phyloP scores from a whole-genome alignment of 345 rosid genomes.

The Brassica cretica region DNA sequence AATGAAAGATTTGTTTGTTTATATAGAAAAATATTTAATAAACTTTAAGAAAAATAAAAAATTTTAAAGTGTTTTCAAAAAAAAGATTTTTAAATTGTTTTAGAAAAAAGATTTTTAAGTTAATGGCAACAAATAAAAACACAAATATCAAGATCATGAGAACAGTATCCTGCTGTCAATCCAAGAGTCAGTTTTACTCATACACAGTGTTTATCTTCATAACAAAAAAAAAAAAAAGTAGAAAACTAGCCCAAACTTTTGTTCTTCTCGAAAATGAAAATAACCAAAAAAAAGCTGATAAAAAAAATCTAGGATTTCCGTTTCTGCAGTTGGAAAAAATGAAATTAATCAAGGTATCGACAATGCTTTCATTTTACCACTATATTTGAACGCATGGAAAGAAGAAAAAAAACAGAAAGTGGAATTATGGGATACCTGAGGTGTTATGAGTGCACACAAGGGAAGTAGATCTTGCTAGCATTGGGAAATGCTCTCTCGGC shows the following conservation, averaged over 20 bases:
- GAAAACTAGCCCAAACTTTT: neutral
- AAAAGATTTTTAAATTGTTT: too few species aligned
- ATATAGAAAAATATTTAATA: too few species aligned
- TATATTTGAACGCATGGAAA: neutral
- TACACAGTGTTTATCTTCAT: conserved; percentile 23
- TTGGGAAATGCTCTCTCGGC: conserved; percentile 27
- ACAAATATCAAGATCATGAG: conserved; percentile 20
- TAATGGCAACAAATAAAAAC: neutral
- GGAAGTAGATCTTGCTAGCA: conserved; percentile 12
- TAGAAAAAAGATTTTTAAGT: neutral
- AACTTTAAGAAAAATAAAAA: too few species aligned
- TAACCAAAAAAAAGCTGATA: conserved; percentile 33
- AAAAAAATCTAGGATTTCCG: conserved; percentile 29
- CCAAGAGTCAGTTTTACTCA: conserved; percentile 35
- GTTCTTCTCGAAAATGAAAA: conserved; percentile 27
- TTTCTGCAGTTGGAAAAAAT: conserved; percentile 2
- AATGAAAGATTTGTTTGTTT: neutral
- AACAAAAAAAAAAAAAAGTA: neutral
- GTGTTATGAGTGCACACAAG: conserved; percentile 39
- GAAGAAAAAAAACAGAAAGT: neutral
- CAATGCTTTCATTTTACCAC: neutral
- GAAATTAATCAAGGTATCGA: neutral
- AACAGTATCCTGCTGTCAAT: conserved; percentile 35
- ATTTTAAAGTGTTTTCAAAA: too few species aligned
- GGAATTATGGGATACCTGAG: conserved; percentile 17